Conservation (phyloP, 257 asterid genomes). For the Solanum paucissectum region DNA sequence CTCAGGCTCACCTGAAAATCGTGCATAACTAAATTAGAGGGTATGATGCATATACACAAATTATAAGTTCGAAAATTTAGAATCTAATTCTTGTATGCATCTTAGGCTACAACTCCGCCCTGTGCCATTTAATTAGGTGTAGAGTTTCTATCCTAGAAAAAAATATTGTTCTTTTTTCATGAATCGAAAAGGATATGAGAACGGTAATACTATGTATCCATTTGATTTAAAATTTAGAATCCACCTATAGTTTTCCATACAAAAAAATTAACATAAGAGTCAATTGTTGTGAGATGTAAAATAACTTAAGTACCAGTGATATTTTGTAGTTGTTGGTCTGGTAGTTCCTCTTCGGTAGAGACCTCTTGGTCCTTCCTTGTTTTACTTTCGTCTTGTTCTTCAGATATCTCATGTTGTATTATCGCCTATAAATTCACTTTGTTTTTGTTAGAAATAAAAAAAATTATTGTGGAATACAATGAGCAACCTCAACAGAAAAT, state of each 20-base stretch:
- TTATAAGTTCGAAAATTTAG: background rate
- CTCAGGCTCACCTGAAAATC: background rate
- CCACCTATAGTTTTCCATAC: background rate
- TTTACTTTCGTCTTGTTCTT: background rate
- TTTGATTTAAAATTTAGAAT: background rate
- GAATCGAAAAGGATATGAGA: background rate
- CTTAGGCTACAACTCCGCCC: background rate
- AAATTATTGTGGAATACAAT: background rate
- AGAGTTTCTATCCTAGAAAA: background rate
- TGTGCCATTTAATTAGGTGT: background rate
- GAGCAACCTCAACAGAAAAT: background rate
- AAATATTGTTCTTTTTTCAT: background rate
- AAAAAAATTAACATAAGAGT: background rate
- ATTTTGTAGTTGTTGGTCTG: background rate
- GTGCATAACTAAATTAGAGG: background rate
- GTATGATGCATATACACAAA: too few relatives aligned
- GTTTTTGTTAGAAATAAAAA: too few relatives aligned
- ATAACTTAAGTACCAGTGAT: background rate
- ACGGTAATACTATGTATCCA: background rate
- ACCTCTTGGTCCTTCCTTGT: background rate
- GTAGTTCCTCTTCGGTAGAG: background rate
- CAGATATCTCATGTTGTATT: background rate
- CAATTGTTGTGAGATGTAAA: background rate
- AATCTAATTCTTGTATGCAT: background rate
- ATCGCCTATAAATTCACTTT: background rate